Evolutionary conservation across 345 rosid genomes (phyloP).

Genomic region (Trapa incisa): DNA sequence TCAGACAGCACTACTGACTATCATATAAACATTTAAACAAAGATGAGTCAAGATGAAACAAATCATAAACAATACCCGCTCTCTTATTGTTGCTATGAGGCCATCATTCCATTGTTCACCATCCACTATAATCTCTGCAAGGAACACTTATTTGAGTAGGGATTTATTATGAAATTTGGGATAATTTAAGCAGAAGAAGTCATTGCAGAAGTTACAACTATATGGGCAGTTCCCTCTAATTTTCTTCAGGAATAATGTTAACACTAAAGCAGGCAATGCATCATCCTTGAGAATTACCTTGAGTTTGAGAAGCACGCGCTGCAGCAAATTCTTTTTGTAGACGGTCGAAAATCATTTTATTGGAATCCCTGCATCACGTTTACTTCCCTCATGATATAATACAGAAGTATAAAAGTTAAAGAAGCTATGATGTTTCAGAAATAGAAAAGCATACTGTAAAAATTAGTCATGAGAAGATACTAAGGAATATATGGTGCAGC

Average conservation of each 20-base stretch:
- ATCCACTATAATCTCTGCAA: slow-evolving; percentile 57
- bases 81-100: slow-evolving; percentile 79
- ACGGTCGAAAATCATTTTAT: slow-evolving; percentile 74
- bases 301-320: slow-evolving; percentile 25
- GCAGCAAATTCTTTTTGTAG: slow-evolving; percentile 82
- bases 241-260: background rate
- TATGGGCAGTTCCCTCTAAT: background rate
- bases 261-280: background rate
- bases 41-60: slow-evolving; percentile 1
- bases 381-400: background rate
- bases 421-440: background rate
- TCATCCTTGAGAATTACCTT: background rate
- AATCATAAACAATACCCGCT: slow-evolving; percentile 41
- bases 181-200: background rate
- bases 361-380: slow-evolving; percentile 64
- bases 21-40: background rate
- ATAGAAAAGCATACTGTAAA: too few species aligned
- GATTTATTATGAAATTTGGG: background rate
- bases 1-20: background rate
- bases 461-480: too few species aligned
- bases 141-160: background rate
- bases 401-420: background rate
- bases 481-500: background rate
- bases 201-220: background rate
- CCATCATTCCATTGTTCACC: slow-evolving; percentile 97